Percentiles rank a stretch among this genome's conserved stretches.
These are phyloP conservation scores for Alloteropsis semialata DNA, from an alignment of 176 grass and related monocot genomes.

Conservation along the genomic window DNA sequence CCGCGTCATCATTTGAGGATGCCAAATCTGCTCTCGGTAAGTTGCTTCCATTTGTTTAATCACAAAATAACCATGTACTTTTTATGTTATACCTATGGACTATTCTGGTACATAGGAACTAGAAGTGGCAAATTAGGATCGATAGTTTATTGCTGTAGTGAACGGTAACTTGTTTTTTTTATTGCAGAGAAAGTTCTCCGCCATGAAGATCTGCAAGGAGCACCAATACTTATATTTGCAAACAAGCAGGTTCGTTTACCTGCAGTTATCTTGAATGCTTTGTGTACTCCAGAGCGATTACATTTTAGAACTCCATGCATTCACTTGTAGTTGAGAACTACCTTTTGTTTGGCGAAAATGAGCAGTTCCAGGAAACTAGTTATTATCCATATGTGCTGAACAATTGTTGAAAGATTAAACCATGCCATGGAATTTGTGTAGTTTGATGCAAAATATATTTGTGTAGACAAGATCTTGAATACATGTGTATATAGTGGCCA, in stretches of 20 bases:
- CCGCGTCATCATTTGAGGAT: conserved; percentile 85
- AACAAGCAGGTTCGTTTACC: conserved; percentile 80
- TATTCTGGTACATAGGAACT: conserved; percentile 17
- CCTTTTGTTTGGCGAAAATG: conserved; percentile 8
- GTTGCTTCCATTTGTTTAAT: conserved; percentile 35
- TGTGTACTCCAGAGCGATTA: background rate
- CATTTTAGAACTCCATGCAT: background rate
- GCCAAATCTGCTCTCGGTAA: conserved; percentile 89
- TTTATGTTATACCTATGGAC: background rate
- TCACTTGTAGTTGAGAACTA: background rate
- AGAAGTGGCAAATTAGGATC: conserved; percentile 3
- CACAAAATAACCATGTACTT: background rate
- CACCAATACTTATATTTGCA: conserved; percentile 84
- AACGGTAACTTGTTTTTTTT: background rate
- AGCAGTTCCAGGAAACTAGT: background rate
- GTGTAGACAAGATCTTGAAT: background rate
- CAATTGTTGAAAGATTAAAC: background rate
- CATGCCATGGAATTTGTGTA: background rate
- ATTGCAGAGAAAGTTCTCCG: conserved; percentile 84
- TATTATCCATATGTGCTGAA: background rate
- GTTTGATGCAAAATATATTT: background rate
- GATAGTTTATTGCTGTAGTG: background rate
- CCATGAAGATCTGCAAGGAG: conserved; percentile 78
- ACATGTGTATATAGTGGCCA: background rate
- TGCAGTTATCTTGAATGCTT: background rate